Percentiles rank a stretch among this genome's conserved stretches.
Conservation (phyloP, 176 grass and related monocot genomes). For the Lolium rigidum region DNA sequence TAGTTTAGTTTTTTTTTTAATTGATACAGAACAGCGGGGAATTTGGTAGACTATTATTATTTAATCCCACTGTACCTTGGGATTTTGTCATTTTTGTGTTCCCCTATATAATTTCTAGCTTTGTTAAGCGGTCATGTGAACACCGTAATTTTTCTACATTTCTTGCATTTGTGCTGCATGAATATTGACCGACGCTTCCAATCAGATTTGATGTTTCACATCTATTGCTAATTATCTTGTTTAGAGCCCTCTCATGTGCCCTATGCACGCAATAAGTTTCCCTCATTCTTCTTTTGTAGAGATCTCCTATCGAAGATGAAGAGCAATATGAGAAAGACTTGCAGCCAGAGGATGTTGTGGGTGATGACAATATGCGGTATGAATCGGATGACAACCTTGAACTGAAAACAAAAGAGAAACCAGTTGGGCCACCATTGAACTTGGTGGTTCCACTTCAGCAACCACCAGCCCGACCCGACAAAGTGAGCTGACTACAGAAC, state of each 20-base stretch:
- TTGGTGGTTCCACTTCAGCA: conserved; percentile 68
- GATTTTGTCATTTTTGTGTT: neutral
- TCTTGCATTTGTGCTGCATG: conserved; percentile 30
- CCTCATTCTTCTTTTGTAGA: conserved; percentile 49
- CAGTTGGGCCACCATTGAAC: conserved; percentile 80
- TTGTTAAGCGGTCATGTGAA: conserved; percentile 1
- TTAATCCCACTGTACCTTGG: conserved; percentile 2
- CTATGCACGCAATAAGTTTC: conserved; percentile 18
- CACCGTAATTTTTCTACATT: conserved; percentile 16
- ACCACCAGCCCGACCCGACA: conserved; percentile 72
- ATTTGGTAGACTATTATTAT: neutral
- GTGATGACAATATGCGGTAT: conserved; percentile 72
- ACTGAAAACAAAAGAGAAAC: conserved; percentile 84
- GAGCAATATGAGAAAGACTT: conserved; percentile 71
- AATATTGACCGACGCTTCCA: neutral
- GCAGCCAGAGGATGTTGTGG: conserved; percentile 70
- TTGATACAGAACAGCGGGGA: neutral
- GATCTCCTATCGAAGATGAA: conserved; percentile 74
- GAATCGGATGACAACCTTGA: conserved; percentile 81
- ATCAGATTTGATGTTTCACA: conserved; percentile 29
- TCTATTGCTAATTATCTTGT: conserved; percentile 3
- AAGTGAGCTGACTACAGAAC: conserved; percentile 54
- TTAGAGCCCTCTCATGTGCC: neutral
- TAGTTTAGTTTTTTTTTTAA: neutral
- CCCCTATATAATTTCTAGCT: conserved; percentile 28